Base-by-base conservation (phyloP, 164 flowering plant genomes). In the Nymphaea colorata region DNA sequence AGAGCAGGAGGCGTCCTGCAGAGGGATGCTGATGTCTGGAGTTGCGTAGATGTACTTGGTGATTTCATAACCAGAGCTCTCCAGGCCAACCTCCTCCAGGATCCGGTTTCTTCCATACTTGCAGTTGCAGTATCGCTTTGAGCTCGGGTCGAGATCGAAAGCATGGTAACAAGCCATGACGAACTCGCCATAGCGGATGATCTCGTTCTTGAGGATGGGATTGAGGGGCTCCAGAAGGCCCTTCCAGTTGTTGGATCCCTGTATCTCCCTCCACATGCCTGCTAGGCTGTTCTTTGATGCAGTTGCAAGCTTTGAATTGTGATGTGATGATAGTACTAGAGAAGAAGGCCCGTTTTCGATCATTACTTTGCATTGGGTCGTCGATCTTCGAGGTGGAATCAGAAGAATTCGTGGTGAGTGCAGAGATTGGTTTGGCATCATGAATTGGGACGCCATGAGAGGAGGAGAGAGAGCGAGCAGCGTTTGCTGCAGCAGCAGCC, bases 11-110 rank as follows among this genome's bases (percentile, higher is more conserved):
- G 73, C 81, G 44, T 62, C 75, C 62, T 80, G 85, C 65, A 73
- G 79, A 0, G 87, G 90, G 55, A 87, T 71, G 66, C 60, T 80
- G 71, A 85, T 74, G 41, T 83, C 85, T 0, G 97, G 84, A 0
- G 90, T 83, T 5, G 97, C 97, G 64, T 90, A 90, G 66, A 90
- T 87, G 73, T 88, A 90, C 73, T 84, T 87, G 43, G 94, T 84
- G 66, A 90, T 81, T 47, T 79, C 73, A 62, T 90, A 90, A 14
- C 91, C 92, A 8, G 80, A 82, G 42, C 69, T 68, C 3, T 61
- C 79, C 81, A 85, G 67, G 1, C 90, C 92, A 0, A 82, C 85
- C 69, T 79, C 78, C 17, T 8, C 59, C 3, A 90, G 41, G 83
- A 90, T 68, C 72, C 41, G 78, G 43, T 70, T 75, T 76, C 79